Evolutionary conservation across 768 basidiomycete species (phyloP), one percentile per base, ranked within the genome.

Genomic region (Daedaleopsis nitida): DNA sequence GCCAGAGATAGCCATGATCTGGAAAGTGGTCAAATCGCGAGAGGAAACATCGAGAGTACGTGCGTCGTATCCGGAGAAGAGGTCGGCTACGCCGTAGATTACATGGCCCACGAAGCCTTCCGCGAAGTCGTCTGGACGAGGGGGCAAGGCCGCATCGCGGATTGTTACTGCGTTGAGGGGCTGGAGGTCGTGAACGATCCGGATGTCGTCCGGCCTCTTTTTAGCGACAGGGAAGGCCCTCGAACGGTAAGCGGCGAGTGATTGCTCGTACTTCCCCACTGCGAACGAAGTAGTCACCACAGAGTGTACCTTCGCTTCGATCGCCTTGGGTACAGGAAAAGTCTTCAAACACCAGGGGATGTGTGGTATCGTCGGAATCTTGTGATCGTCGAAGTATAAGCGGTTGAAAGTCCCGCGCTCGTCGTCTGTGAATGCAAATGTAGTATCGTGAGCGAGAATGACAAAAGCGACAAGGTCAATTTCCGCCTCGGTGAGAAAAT

Each of bases 331-430:
- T 32, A 67, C 59, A 1, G 44, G 60, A 14, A 65, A 63, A 0
- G 73, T n/a, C 72, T 4, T 64, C 60, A 24, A 63, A 55, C 9
- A 69, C 76, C 76, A 78, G 0, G 75, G 76, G 0, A 57, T 69
- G 51, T 78, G 76, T 54, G 72, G 69, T 2, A 77, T 74, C 8
- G 67, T 60, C 0, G 73, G 72, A 21, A 76, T 70, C 19, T 70
- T 64, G 37, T 75, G 74, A 56, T 74, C 73, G 9, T 73, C 71
- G 43, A 66, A 77, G 59, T 70, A 78, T 16, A 74, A 65, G 0
- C 55, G 58, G 13, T 58, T 67, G 52, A 78, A 77, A 0, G 56
- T 70, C 4, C 77, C 77, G 2, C 66, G 57, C 54, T 78, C 72
- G 19, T 27, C n/a, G 38, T 70, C 68, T 1, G 65, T 44, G 32